phyloP scores from a whole-genome alignment of 768 basidiomycete genomes.

The Candolleomyces eurysporus region DNA sequence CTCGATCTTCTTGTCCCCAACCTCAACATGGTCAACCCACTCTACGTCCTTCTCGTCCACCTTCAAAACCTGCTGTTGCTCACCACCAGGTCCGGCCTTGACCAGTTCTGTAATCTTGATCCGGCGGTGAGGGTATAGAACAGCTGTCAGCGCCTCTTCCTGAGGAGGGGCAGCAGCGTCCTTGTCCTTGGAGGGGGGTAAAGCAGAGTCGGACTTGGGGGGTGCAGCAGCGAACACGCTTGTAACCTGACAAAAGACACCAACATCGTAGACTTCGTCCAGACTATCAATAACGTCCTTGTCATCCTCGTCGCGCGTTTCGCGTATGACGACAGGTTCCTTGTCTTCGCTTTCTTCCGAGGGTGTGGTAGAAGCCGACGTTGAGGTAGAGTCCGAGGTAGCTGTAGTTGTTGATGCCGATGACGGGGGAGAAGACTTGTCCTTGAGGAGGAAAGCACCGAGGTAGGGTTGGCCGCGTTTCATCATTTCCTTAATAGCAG shows the following conservation, averaged over 20 bases:
- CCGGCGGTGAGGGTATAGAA: slow-evolving; percentile 89
- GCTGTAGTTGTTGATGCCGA: no score
- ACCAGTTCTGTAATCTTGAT: slow-evolving; percentile 87
- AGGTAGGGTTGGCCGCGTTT: slow-evolving; percentile 96
- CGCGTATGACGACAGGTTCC: background rate
- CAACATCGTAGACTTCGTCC: slow-evolving; percentile 86
- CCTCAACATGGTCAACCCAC: background rate
- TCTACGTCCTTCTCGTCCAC: slow-evolving; percentile 38
- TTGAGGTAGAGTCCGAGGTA: background rate
- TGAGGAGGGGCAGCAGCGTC: slow-evolving; percentile 44
- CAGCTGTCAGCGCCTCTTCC: slow-evolving; percentile 91
- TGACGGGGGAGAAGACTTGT: slow-evolving; percentile 27
- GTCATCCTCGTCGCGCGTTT: slow-evolving; percentile 65
- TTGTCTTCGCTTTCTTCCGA: background rate
- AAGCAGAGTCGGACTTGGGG: background rate
- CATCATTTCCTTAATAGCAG: slow-evolving; percentile 95
- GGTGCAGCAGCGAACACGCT: slow-evolving; percentile 72
- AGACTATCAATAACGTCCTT: slow-evolving; percentile 89
- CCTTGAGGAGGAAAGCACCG: slow-evolving; percentile 94
- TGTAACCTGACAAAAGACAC: slow-evolving; percentile 96
- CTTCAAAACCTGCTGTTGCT: slow-evolving; percentile 34
- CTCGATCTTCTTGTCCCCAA: slow-evolving; percentile 22
- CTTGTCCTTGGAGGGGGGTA: slow-evolving; percentile 30
- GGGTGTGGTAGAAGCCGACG: no score
- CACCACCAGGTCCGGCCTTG: slow-evolving; percentile 49